Evolutionary conservation across 2,329 filamentous ascomycete species (phyloP), one percentile per base, ranked within the genome.

Genomic region (Ceratocystis cacaofunesta): DNA sequence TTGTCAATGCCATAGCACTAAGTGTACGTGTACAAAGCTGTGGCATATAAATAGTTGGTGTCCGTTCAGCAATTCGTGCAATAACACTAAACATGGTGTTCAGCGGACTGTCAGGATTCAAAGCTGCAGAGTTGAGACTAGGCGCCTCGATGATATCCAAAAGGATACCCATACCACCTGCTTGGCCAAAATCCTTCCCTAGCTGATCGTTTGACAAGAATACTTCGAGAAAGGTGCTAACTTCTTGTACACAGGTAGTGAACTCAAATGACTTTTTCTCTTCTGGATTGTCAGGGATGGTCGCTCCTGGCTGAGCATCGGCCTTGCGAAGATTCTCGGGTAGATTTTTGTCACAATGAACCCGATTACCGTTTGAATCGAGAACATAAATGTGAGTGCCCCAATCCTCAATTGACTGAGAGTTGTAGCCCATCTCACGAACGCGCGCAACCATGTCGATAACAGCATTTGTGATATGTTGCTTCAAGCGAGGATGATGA

Each of bases 391-490:
- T 79, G 71, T 92, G 95, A 0, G 88, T 85, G 62, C 94, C 94
- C 76, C 88, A 86, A 32, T 86, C 86, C 64, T 83, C 79, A 50
- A 82, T 80, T 71, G 80, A 81, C 2, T 90, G 86, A 72, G 90
- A 88, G 52, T 80, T 79, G 62, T 84, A 83, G 69, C 88, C 90
- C 28, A 96, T 77, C 69, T 88, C 81, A 50, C 85, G 84, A 44
- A 99, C 87, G 64, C 90, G 85, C 43, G 86, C 86, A 68, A 96
- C 84, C 90, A 97, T 95, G 68, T 91, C 86, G 67, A 95, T 82
- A 17, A 96, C 85, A n/a, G 90, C 87, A 69, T 88, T 87, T 68
- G 92, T 85, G 67, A 99, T 94, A 2, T 86, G 82, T 8, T 82
- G 82, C 69, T 92, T 89, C 57, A 99, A 77, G 25, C 84, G 81